A percentile compares a stretch with the other conserved stretches of the same genome.
These are phyloP conservation scores for Botrytis tulipae DNA, from an alignment of 2,329 filamentous ascomycete genomes.

Conservation along the genomic window DNA sequence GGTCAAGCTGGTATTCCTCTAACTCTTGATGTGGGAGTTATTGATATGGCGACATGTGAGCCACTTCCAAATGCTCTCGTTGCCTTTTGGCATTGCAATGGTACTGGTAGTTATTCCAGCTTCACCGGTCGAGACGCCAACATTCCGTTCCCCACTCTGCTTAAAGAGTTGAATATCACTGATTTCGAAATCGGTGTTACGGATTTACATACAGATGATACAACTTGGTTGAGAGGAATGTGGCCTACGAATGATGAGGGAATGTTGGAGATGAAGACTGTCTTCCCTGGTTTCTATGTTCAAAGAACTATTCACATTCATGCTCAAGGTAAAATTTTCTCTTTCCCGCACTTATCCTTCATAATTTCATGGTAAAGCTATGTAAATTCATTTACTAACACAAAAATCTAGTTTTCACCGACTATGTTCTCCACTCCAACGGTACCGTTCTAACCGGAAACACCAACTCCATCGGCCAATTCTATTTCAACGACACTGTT, in stretches of 20 bases:
- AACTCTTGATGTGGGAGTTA: not conserved
- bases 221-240: slow-evolving; percentile 45
- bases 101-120: not conserved
- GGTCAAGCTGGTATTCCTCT: not conserved
- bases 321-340: slow-evolving; percentile 38
- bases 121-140: not conserved
- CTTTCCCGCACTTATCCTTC: not conserved
- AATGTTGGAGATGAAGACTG: slow-evolving; percentile 43
- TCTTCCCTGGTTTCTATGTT: slow-evolving; percentile 46
- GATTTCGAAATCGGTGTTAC: not conserved
- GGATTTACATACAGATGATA: slow-evolving; percentile 34
- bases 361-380: no score
- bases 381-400: not conserved
- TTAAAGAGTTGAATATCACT: not conserved
- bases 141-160: not conserved
- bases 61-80: not conserved
- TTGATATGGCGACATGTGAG: not conserved
- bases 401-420: slow-evolving; percentile 39
- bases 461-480: slow-evolving; percentile 56
- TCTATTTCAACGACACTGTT: slow-evolving; percentile 62
- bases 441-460: slow-evolving; percentile 50
- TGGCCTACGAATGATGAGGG: slow-evolving; percentile 44
- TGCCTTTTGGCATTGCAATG: not conserved
- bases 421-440: slow-evolving; percentile 41
- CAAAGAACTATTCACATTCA: slow-evolving; percentile 49